phyloP scores from a whole-genome alignment of 768 basidiomycete genomes.

The Cystobasidium onofrii region DNA sequence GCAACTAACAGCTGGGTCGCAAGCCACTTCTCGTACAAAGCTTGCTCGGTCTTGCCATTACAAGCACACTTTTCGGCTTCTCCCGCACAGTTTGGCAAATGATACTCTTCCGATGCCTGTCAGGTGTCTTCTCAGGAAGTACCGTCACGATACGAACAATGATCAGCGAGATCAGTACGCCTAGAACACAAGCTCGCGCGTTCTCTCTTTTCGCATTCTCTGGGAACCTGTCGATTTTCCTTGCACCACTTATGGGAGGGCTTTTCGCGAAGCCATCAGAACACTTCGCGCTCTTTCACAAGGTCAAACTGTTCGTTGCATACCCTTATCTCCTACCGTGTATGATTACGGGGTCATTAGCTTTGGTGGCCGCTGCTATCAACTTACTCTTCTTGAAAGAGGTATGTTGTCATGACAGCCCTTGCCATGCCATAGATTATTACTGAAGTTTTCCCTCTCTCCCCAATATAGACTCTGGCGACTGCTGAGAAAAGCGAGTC shows the following conservation, averaged over 20 bases:
- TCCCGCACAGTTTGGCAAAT: conserved; percentile 33
- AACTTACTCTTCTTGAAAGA: conserved; percentile 36
- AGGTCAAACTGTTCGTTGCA: conserved; percentile 25
- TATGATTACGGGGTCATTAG: conserved; percentile 28
- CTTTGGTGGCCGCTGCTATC: conserved; percentile 15
- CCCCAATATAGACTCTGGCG: neutral
- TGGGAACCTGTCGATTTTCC: conserved; percentile 31
- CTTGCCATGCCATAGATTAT: neutral
- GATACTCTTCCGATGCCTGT: conserved; percentile 29
- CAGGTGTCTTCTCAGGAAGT: conserved; percentile 34
- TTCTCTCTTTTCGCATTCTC: conserved; percentile 35
- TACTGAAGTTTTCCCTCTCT: neutral
- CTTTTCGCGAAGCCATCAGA: conserved; percentile 31
- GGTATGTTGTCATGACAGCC: neutral
- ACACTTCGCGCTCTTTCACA: conserved; percentile 25
- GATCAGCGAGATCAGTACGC: conserved; percentile 34
- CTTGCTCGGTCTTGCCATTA: conserved; percentile 25
- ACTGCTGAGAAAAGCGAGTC: neutral
- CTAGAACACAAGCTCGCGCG: conserved; percentile 33
- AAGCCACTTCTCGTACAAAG: conserved; percentile 33
- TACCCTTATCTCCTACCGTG: conserved; percentile 37
- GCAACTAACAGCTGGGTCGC: conserved; percentile 7
- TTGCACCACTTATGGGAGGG: conserved; percentile 31
- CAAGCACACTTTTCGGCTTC: conserved; percentile 28
- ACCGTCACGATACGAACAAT: conserved; percentile 36